Evolutionary conservation across 2,329 filamentous ascomycete genomes (phyloP), one percentile per base, ranked within the genome.

Genomic region (Hypomyces rosellus): DNA sequence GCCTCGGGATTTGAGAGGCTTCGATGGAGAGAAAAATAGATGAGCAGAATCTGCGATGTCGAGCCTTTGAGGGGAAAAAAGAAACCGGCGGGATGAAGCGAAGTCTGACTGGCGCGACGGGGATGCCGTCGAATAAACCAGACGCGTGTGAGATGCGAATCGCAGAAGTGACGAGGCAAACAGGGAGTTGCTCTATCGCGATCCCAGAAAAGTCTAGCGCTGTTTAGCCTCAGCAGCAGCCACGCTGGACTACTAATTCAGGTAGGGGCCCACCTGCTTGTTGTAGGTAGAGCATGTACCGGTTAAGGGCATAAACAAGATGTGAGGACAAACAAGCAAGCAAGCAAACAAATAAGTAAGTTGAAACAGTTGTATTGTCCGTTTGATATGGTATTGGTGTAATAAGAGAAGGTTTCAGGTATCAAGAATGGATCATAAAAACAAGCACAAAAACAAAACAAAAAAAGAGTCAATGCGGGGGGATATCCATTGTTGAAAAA

Each of bases 111-210:
- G 34, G 49, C 45, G 49, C 45, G 49, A 48, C 49, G 48, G 41
- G 12, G 42, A 42, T 8, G 15, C 48, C 37, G 41, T 38, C 43
- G 34, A 37, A 51, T 18, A 45, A 51, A 48, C 22, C 45, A 51
- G 49, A 51, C 49, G 49, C 49, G 49, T 51, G 45, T 51, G 42
- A 30, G 49, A 48, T 47, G 49, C 41, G 49, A 51, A 46, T 39
- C 34, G 25, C 43, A 45, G 22, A 43, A 45, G 43, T 18, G 43
- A 45, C 43, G 36, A 36, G 39, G 39, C 49, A 51, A 51, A 50
- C 48, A 45, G 38, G 49, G 44, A 44, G 39, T 34, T 48, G 49
- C 39, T 36, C 34, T 44, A 51, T 51, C 40, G 22, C 49, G 41
- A 45, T 36, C 41, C 45, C 49, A 36, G 45, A 51, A 48, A 40